Conservation (phyloP, 2,329 filamentous ascomycete genomes). For the Nigrospora osmanthi region DNA sequence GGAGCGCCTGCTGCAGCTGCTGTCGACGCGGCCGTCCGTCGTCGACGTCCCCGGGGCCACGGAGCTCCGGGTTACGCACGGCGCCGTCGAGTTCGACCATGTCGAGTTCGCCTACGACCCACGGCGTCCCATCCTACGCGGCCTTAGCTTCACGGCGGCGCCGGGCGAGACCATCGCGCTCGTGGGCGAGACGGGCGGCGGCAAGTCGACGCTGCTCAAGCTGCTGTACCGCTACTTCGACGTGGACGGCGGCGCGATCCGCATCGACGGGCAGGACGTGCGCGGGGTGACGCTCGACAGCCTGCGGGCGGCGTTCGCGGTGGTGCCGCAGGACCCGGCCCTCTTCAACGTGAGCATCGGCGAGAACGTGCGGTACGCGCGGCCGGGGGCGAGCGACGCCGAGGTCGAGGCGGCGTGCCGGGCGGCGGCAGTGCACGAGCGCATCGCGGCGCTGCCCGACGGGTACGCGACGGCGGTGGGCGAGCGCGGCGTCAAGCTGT, state of each 20-base stretch:
- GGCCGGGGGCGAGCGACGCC: slow-evolving; percentile 42
- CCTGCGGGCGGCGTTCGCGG: slow-evolving; percentile 44
- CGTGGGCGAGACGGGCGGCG: slow-evolving; percentile 37
- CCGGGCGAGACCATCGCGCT: slow-evolving; percentile 38
- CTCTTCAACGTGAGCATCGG: slow-evolving; percentile 52
- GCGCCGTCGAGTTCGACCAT: slow-evolving; percentile 44
- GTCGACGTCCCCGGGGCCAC: slow-evolving; percentile 35
- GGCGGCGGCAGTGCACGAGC: slow-evolving; percentile 50
- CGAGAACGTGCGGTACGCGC: slow-evolving; percentile 53
- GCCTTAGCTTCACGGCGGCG: slow-evolving; percentile 30
- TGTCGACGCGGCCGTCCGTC: slow-evolving; percentile 50
- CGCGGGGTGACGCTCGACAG: slow-evolving; percentile 32
- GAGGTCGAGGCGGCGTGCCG: slow-evolving; percentile 47
- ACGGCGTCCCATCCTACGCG: slow-evolving; percentile 28
- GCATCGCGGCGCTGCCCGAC: slow-evolving; percentile 44
- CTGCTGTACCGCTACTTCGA: slow-evolving; percentile 55
- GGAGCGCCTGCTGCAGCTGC: slow-evolving; percentile 49
- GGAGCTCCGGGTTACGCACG: slow-evolving; percentile 33
- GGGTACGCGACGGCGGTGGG: slow-evolving; percentile 22
- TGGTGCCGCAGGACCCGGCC: slow-evolving; percentile 48
- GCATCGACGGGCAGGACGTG: slow-evolving; percentile 49
- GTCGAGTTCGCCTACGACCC: slow-evolving; percentile 48
- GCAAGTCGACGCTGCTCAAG: slow-evolving; percentile 51
- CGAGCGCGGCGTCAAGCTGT: slow-evolving; percentile 29
- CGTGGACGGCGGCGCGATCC: slow-evolving; percentile 41